Base-by-base conservation (phyloP, 108 stramenopile genomes). In the Licmophora abbreviata region DNA sequence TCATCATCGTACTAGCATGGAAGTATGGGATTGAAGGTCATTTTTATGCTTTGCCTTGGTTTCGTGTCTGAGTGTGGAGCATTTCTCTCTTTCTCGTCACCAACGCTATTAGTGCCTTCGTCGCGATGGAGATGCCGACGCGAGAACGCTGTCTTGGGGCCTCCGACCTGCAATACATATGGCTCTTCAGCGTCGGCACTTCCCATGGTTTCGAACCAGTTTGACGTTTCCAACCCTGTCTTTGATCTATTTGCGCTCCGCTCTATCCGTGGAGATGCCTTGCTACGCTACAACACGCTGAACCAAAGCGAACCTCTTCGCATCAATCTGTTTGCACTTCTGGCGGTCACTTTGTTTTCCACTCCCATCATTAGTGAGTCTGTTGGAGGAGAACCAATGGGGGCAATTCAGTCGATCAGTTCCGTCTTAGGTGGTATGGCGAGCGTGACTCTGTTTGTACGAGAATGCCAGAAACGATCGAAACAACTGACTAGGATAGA, bases 221-320 rank as follows among this genome's bases (percentile, higher is more conserved):
- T 77, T 54, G 82, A 88, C 44, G 50, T 88, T n/a, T 57, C 77
- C 47, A 80, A 78, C 44, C 86, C 82, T 11, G 76, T 75, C 15
- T 83, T 84, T 61, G 86, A 88, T 44, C 54, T 81, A 29, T 51
- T 81, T 26, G 69, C 82, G n/a, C 56, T 83, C 43, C 76, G 86
- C 9, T 51, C 56, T 6, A 66, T 83, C 23, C 77, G 86, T 14
- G 78, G 77, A 17, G 86, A 88, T 65, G 86, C 86, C 10, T 37
- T 84, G 26, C 48, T 83, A 3, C 66, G 74, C 25, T 84, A 88
- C 69, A 74, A 76, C 54, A 54, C 74, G 6, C 56, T 78, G 8
- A 88, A 88, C 54, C 86, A 88, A 56, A 76, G 74, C 36, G 86
- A 88, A 58, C 86, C 86, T 6, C 51, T 88, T 1, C 74, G 86